These are phyloP conservation scores for Blastobotrys terrestris DNA, from an alignment of 805 yeast genomes.

Conservation along the genomic window DNA sequence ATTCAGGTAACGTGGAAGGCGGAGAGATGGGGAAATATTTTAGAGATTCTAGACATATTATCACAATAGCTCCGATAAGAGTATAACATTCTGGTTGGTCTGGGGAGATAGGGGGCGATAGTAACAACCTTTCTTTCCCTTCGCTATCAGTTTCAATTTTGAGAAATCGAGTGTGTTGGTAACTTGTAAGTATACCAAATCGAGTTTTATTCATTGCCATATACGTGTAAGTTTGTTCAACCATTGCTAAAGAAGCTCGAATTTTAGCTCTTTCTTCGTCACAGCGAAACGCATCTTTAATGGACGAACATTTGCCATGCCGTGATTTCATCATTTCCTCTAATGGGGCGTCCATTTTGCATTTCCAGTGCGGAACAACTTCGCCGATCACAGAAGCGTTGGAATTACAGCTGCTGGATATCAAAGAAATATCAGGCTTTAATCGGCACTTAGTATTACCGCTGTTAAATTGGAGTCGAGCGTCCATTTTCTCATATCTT, in stretches of 20 bases:
- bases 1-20: not conserved
- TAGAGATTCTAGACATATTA: not conserved
- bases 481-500: not conserved
- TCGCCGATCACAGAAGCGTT: not conserved
- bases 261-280: not conserved
- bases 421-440: not conserved
- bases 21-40: not conserved
- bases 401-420: not conserved
- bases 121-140: not conserved
- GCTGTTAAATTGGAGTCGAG: not conserved
- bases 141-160: not conserved
- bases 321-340: not conserved
- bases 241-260: not conserved
- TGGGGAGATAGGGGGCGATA: not conserved
- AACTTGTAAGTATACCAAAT: conserved; percentile 1
- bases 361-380: not conserved
- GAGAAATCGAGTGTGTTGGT: conserved; percentile 2
- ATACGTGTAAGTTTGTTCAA: not conserved
- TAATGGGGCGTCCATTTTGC: not conserved
- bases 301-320: not conserved
- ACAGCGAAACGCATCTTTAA: not conserved
- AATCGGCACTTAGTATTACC: not conserved
- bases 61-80: not conserved
- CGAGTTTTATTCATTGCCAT: not conserved
- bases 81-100: not conserved